These are phyloP conservation scores for Ascochyta pisi DNA, from an alignment of 2,329 filamentous ascomycete species.

Conservation along the genomic window DNA sequence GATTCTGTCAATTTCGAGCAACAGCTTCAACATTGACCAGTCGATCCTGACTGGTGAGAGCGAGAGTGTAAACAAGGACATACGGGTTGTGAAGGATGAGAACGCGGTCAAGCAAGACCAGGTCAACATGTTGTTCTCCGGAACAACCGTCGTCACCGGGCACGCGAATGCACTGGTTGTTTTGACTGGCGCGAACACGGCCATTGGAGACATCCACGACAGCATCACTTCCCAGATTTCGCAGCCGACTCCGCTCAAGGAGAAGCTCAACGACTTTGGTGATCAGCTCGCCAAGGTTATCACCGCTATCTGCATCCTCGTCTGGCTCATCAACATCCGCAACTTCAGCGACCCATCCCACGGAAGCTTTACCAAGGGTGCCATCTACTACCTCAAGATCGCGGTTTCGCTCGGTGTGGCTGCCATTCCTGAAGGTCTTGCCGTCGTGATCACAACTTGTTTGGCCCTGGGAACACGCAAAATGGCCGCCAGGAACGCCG, in stretches of 20 bases:
- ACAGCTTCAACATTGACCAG: conserved; percentile 96
- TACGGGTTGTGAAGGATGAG: conserved; percentile 70
- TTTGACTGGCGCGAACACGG: conserved; percentile 85
- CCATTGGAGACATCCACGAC: conserved; percentile 98
- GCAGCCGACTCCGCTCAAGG: conserved; percentile 94
- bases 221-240: conserved; percentile 98
- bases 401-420: conserved; percentile 97
- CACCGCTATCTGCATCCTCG: conserved; percentile 91
- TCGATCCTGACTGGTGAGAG: conserved; percentile 97
- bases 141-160: conserved; percentile 94
- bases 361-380: conserved; percentile 92
- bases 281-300: conserved; percentile 97
- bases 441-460: conserved; percentile 98
- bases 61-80: conserved; percentile 92
- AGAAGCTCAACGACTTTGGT: conserved; percentile 98
- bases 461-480: conserved; percentile 94
- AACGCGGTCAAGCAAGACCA: conserved; percentile 97
- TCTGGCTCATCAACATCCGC: conserved; percentile 98
- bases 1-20: conserved; percentile 88
- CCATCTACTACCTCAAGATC: conserved; percentile 99
- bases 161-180: conserved; percentile 91
- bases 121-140: conserved; percentile 97
- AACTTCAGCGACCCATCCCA: conserved; percentile 96
- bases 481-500: conserved; percentile 98
- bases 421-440: conserved; percentile 95